A percentile compares a stretch with the other conserved stretches of the same genome.
Conservation (phyloP, 306 rosid species). For the Canavalia gladiata region DNA sequence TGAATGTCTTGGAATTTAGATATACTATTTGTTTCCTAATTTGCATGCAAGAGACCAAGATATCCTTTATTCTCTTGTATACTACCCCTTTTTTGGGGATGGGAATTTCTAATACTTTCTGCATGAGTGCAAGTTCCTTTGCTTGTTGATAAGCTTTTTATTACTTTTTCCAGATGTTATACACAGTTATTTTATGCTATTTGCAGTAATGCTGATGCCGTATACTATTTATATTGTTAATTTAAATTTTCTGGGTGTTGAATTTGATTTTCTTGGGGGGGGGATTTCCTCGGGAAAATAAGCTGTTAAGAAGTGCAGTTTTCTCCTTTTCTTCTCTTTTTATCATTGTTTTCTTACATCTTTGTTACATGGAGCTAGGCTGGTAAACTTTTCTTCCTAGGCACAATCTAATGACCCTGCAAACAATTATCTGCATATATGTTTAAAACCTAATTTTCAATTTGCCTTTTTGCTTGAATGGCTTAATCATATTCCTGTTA, state of each 20-base stretch:
- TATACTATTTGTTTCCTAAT: background rate
- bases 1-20: conserved; percentile 28
- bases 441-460: conserved; percentile 22
- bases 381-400: conserved; percentile 21
- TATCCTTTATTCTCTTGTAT: conserved; percentile 4
- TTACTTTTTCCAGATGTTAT: background rate
- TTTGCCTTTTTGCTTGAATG: conserved; percentile 33
- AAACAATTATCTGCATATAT: background rate
- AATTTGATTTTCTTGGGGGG: conserved; percentile 27
- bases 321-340: background rate
- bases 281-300: conserved; percentile 16
- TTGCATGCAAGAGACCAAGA: background rate
- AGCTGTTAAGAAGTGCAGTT: conserved; percentile 24
- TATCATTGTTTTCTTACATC: background rate
- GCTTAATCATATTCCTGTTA: conserved; percentile 41
- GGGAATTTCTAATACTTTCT: background rate
- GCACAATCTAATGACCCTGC: conserved; percentile 12
- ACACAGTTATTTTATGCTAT: conserved; percentile 5
- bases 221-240: conserved; percentile 28
- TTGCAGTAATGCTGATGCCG: conserved; percentile 8
- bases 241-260: conserved; percentile 6
- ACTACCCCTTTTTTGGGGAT: background rate
- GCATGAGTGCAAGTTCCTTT: conserved; percentile 28
- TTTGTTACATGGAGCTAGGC: conserved; percentile 15
- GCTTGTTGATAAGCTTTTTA: conserved; percentile 25